Base-by-base conservation (phyloP, 768 basidiomycete genomes). In the Serendipita indica region DNA sequence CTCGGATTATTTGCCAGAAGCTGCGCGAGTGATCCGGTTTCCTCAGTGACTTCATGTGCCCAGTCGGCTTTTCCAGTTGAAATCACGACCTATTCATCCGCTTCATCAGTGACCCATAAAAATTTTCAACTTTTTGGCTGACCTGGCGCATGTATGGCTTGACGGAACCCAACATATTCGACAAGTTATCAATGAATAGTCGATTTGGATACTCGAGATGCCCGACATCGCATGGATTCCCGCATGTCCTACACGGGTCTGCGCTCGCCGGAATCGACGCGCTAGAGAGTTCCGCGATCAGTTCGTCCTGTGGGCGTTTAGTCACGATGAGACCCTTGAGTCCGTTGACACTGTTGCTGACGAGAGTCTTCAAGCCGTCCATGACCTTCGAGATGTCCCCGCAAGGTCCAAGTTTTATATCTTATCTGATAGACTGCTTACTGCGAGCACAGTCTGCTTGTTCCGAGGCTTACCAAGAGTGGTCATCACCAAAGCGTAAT, bases 1-100 rank as follows among this genome's bases (percentile, higher is more conserved):
- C n/a, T 46, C 62, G 41, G 18, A 52, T 18, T 30, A 25, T 27
- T 58, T 25, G 58, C 13, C 20, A 45, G 46, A 18, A 61, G 80
- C 22, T 71, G 76, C 3, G 92, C 87, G 25, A 98, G 79, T 3
- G 84, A 81, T 49, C 76, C 79, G 25, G 76, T 72, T 27, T 79
- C 84, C 60, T 83, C 78, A 2, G 85, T 84, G 60, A 97, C 80
- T 39, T 91, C 83, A 39, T 75, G 75, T 35, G 81, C 79, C 93
- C 93, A 97, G 72, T 98, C 90, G 18, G 81, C 75, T 70, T 86
- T 83, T 3, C 90, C 90, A 0, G 91, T 94, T 1, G 89, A 92
- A 57, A 97, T 86, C 33, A 97, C 74, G 33, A 94, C 76, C 84
- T 92, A 61, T 60, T 43, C 41, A n/a, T 7, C 18, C 41, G 10